Evolutionary conservation across 495 filamentous ascomycete species (phyloP).

Genomic region (Rusavskia elegans): DNA sequence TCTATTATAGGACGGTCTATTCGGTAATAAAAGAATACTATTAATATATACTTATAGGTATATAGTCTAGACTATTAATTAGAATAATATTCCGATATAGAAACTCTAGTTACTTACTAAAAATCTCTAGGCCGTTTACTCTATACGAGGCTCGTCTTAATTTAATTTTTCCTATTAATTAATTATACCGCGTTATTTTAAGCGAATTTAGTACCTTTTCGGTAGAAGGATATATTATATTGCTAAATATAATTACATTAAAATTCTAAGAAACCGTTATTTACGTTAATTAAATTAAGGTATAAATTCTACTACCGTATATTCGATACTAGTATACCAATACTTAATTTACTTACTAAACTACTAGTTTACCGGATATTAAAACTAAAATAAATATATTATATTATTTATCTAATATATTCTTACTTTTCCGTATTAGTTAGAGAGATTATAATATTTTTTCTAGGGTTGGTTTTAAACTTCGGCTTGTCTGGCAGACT

Average conservation of each 20-base stretch:
- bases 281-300: no score
- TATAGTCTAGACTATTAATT: conserved; percentile 5
- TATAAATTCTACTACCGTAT: no score
- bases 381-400: no score
- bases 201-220: conserved; percentile 8
- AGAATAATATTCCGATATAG: background rate
- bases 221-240: no score
- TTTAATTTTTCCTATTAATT: conserved; percentile 14
- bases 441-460: background rate
- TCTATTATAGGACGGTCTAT: conserved; percentile 1
- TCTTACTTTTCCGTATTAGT: background rate
- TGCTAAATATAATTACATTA: no score
- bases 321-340: no score
- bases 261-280: no score
- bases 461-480: background rate
- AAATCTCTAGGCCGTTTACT: conserved; percentile 12
- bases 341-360: no score
- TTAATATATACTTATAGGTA: conserved; percentile 1
- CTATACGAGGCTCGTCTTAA: conserved; percentile 4
- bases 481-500: background rate
- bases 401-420: conserved; percentile 2
- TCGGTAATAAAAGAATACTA: background rate
- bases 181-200: conserved; percentile 21
- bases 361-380: no score
- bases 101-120: conserved; percentile 8